Evolutionary conservation across 495 filamentous ascomycete species (phyloP).

Genomic region (Letharia lupina): DNA sequence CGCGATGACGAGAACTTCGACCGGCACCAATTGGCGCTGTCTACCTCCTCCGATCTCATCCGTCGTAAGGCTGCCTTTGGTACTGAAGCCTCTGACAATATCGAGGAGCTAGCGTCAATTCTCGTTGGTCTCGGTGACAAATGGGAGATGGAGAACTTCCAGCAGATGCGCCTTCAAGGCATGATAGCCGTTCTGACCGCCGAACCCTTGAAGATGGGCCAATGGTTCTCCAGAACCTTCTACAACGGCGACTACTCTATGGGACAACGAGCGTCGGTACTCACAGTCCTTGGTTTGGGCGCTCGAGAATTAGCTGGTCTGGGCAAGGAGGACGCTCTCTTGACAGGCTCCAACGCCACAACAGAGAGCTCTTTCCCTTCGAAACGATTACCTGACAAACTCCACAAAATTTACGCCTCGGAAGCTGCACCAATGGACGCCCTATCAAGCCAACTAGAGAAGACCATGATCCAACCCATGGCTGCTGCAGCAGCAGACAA

Average conservation of each 20-base stretch:
- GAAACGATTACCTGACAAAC: conserved; percentile 53
- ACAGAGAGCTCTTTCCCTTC: conserved; percentile 57
- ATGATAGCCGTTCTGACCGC: conserved; percentile 78
- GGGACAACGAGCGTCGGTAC: conserved; percentile 68
- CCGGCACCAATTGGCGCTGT: conserved; percentile 68
- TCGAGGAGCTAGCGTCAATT: conserved; percentile 66
- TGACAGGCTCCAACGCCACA: conserved; percentile 33
- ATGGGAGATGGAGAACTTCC: conserved; percentile 65
- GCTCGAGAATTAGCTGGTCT: conserved; percentile 85
- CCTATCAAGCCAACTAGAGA: conserved; percentile 48
- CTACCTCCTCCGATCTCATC: conserved; percentile 68
- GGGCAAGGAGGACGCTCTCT: conserved; percentile 50
- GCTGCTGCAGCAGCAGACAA: conserved; percentile 57
- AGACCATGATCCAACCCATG: conserved; percentile 65
- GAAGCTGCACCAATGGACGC: conserved; percentile 44
- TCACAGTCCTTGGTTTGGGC: conserved; percentile 71
- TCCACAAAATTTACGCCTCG: conserved; percentile 43
- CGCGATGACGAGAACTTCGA: conserved; percentile 78
- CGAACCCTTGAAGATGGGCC: conserved; percentile 66
- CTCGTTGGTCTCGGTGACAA: conserved; percentile 76
- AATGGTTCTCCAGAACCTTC: conserved; percentile 75
- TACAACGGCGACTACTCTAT: conserved; percentile 89
- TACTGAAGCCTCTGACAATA: conserved; percentile 75
- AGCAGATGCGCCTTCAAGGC: conserved; percentile 66
- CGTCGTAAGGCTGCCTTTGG: conserved; percentile 82